These are phyloP conservation scores for Aureobasidium pullulans DNA, from an alignment of 2,329 filamentous ascomycete species.

Conservation along the genomic window DNA sequence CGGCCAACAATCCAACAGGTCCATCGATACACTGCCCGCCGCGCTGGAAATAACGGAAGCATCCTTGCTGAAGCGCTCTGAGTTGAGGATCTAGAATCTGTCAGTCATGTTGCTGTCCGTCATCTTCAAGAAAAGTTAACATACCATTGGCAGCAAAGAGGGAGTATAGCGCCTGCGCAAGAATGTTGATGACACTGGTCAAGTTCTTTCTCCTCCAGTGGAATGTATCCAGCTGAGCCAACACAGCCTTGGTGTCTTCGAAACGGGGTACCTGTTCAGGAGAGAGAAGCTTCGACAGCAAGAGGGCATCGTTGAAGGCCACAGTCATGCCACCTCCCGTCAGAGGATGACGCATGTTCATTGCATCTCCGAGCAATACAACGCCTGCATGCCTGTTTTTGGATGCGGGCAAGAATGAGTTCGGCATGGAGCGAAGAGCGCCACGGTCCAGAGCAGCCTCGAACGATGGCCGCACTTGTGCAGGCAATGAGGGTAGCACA, in stretches of 20 bases:
- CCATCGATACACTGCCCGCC: conserved; percentile 66
- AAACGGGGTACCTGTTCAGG: conserved; percentile 63
- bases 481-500: conserved; percentile 71
- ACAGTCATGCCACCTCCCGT: conserved; percentile 98
- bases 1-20: conserved; percentile 73
- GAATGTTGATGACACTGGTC: conserved; percentile 88
- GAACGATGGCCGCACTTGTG: conserved; percentile 65
- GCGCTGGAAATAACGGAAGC: conserved; percentile 83
- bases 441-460: conserved; percentile 66
- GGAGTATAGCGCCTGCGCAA: conserved; percentile 88
- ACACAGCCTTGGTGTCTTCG: conserved; percentile 57
- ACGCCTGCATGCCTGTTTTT: conserved; percentile 65
- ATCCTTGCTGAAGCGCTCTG: conserved; percentile 74
- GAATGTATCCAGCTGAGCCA: conserved; percentile 63
- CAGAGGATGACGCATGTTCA: conserved; percentile 99
- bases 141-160: conserved; percentile 76
- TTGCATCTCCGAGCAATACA: conserved; percentile 81
- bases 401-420: conserved; percentile 80
- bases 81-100: conserved; percentile 54
- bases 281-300: conserved; percentile 66
- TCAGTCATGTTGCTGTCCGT: neutral
- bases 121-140: conserved; percentile 16
- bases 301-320: conserved; percentile 82
- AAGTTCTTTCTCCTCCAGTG: conserved; percentile 82
- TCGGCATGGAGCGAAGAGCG: conserved; percentile 85